Conservation (phyloP, 208 protist species). For the Trypanosoma boissoni region DNA sequence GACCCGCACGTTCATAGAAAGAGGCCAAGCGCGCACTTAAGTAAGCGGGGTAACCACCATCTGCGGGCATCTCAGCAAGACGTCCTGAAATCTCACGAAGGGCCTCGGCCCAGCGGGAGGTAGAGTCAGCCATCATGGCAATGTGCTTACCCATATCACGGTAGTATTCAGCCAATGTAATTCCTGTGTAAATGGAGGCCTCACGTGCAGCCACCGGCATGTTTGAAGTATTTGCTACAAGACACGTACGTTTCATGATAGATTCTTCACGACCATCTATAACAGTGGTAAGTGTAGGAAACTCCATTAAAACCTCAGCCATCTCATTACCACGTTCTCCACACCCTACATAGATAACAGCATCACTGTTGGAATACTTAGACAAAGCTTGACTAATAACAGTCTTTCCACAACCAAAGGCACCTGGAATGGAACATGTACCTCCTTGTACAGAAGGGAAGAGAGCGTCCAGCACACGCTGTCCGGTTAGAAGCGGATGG, state of each 20-base stretch:
- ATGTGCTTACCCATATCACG: constrained; percentile 99
- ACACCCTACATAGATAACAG: constrained; percentile 99
- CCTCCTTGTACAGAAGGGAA: constrained; percentile 99
- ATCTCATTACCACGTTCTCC: constrained; percentile 99
- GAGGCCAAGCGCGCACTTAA: constrained; percentile 98
- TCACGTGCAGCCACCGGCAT: constrained; percentile 99
- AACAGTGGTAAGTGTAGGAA: constrained; percentile 96
- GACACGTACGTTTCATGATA: constrained; percentile 99
- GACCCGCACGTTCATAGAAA: constrained; percentile 99
- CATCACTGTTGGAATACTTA: constrained; percentile 99
- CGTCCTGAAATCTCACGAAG: constrained; percentile 99
- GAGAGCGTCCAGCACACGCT: constrained; percentile 99
- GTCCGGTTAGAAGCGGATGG: constrained; percentile 98
- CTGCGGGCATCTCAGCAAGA: constrained; percentile 99
- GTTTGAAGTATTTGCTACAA: constrained; percentile 99
- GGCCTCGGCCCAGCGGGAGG: constrained; percentile 99
- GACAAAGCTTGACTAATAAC: constrained; percentile 99
- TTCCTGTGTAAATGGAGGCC: constrained; percentile 99
- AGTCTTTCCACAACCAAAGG: constrained; percentile 99
- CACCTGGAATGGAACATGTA: constrained; percentile 99
- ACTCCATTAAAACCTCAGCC: constrained; percentile 99
- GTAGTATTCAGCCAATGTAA: constrained; percentile 99
- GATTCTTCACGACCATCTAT: constrained; percentile 95
- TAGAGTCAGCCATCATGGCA: constrained; percentile 99
- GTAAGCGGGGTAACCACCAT: constrained; percentile 99